Base-by-base conservation (phyloP, 176 grass and related monocot species). In the Pharus latifolius region DNA sequence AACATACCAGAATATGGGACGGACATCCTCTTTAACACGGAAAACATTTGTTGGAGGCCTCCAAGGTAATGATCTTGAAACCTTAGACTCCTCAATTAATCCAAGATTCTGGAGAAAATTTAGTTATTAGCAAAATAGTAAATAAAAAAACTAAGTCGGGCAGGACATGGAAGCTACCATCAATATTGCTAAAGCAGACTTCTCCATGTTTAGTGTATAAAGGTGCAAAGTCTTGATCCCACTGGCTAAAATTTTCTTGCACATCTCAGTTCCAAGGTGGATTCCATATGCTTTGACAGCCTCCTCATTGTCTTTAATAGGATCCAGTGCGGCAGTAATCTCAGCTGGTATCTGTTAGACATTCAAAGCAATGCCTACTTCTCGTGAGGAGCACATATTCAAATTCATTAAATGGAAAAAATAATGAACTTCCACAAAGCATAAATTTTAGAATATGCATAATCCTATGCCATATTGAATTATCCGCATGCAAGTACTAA, bases 181-280 rank as follows among this genome's bases (percentile, higher is more conserved):
- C 68, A 96, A 63, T 62, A 96, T 96, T 79, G 46, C 83, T 62
- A 96, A 62, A 82, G 91, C 91, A 28, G 91, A 77, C 23, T 96
- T 96, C 22, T 96, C 91, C 91, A 96, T 88, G 63, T 96, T 96
- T 50, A 91, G 64, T 35, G 91, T 96, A 63, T 96, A 96, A 42
- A 96, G 83, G 76, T 96, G 91, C 87, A 96, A 48, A 40, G 80
- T 96, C 60, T 91, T 96, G 48, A 96, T 96, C 63, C 91, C 91
- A 41, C 1, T 81, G 72, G 91, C 87, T 69, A 96, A 79, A 63
- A 96, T 91, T 78, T 85, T 96, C 77, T 87, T 96, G 86, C 91
- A 96, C 91, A 88, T 96, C 79, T 96, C 91, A 30, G 87, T 91
- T 17, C 91, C 91, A 24, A 91, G 80, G 74, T 96, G 83, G 56